Conservation (phyloP, 1,284 basidiomycete genomes). For the Coniferiporia sulphurascens region DNA sequence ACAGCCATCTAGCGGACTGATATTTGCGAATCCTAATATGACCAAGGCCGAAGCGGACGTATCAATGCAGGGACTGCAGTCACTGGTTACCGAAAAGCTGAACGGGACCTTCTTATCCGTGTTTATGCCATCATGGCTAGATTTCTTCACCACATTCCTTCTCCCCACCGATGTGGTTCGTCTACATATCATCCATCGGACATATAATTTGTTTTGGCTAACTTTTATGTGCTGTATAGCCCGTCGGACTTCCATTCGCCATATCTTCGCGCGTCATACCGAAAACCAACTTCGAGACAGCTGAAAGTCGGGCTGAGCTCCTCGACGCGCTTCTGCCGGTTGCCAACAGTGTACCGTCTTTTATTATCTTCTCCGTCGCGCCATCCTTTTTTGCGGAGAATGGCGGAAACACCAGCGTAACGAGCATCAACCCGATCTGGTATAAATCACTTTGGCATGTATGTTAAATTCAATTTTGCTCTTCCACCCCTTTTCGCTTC, state of each 20-base stretch:
- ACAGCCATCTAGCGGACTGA: background rate
- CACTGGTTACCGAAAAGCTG: background rate
- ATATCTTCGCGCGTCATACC: constrained; percentile 41
- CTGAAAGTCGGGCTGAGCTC: constrained; percentile 27
- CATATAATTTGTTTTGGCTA: background rate
- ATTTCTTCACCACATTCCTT: background rate
- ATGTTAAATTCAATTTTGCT: constrained; percentile 20
- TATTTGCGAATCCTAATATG: background rate
- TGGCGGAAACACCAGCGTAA: constrained; percentile 22
- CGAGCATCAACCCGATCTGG: constrained; percentile 32
- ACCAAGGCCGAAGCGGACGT: background rate
- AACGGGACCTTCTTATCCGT: background rate
- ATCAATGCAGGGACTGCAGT: background rate
- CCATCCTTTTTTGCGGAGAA: constrained; percentile 23
- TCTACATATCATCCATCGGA: background rate
- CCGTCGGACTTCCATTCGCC: constrained; percentile 25
- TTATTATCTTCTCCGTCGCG: constrained; percentile 22
- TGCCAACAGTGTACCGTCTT: constrained; percentile 20
- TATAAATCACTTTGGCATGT: constrained; percentile 40
- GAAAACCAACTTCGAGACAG: constrained; percentile 33
- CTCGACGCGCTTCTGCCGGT: constrained; percentile 33
- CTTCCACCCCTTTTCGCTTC: background rate
- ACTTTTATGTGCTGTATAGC: background rate
- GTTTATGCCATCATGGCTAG: background rate
- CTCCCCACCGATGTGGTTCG: background rate